Evolutionary conservation across 129 eudicot genomes (phyloP).

Genomic region (Kitagawia praeruptora): DNA sequence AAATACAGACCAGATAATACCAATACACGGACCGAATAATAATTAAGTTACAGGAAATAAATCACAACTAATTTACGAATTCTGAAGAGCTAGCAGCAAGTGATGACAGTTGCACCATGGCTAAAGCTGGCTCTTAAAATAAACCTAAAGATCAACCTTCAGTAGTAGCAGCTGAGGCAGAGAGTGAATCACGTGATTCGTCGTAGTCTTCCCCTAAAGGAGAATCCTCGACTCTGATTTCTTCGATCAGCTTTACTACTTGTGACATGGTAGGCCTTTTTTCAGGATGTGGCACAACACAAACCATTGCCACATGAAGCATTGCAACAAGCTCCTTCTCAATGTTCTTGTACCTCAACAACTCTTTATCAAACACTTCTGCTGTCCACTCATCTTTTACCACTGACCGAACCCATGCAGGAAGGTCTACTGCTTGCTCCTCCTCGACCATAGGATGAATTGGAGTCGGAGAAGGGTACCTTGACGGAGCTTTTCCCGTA

Average conservation of each 20-base stretch:
- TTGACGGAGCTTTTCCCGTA: slow-evolving; percentile 66
- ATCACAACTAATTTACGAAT: not conserved
- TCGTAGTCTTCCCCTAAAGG: slow-evolving; percentile 89
- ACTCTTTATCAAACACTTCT: slow-evolving; percentile 86
- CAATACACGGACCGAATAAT: slow-evolving; percentile 13
- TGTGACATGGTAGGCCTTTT: slow-evolving; percentile 80
- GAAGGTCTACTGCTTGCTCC: slow-evolving; percentile 53
- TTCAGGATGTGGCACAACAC: slow-evolving; percentile 69
- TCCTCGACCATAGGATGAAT: slow-evolving; percentile 38
- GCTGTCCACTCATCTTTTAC: slow-evolving; percentile 99
- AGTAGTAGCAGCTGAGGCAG: slow-evolving; percentile 67
- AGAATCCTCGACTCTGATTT: slow-evolving; percentile 91
- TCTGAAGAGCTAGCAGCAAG: slow-evolving; percentile 13
- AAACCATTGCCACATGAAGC: slow-evolving; percentile 93
- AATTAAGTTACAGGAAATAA: slow-evolving; percentile 2
- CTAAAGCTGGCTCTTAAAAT: not conserved
- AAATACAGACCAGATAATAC: slow-evolving; percentile 17
- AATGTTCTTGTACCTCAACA: slow-evolving; percentile 88
- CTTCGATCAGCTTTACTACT: slow-evolving; percentile 83
- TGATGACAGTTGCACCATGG: not conserved
- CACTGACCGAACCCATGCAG: slow-evolving; percentile 91
- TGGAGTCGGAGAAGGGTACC: slow-evolving; percentile 55
- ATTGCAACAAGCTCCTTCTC: slow-evolving; percentile 87
- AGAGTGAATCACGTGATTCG: slow-evolving; percentile 76
- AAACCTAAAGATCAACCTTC: slow-evolving; percentile 31